Evolutionary conservation across 495 filamentous ascomycete genomes (phyloP), one percentile per base, ranked within the genome.

Genomic region (Tuber aestivum): DNA sequence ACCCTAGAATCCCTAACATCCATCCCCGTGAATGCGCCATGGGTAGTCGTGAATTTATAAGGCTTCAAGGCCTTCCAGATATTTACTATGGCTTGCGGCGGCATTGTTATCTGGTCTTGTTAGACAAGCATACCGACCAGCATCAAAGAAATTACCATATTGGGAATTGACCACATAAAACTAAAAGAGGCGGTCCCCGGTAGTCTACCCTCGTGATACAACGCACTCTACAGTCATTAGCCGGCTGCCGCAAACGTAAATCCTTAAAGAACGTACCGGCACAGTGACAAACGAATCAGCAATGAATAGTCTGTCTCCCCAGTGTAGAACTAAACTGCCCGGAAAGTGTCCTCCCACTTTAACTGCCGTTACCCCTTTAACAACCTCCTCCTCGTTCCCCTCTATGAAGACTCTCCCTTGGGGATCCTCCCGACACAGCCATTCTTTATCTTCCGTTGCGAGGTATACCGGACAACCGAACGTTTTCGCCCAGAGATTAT

Each of bases 131-230:
- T n/a, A 8, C 4, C 42, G 38, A 4, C 2, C 9, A 68, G 37
- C 6, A 42, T 65, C 56, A n/a, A 20, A 41, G 18, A 1, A 27
- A 69, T 61, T 38, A 79, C 78, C 88, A 91, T 90, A 82, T 95
- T 94, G 5, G 92, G 92, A 79, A 91, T 91, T 32, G 89, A 91
- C 90, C 90, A 94, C 90, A 92, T 90, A 84, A 95, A 94, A 6
- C 88, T 82, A 83, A 88, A 95, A 56, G 86, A 88, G 12, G 87
- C 90, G 74, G 89, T 88, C 0, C 88, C 90, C 9, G 83, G 75
- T 6, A 86, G 87, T 37, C 91, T 85, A 21, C 85, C 76, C 45
- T 86, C 83, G 77, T 83, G 79, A 65, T 86, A 86, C 23, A 83
- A 71, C 0, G 72, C 81, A 20, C 83, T 84, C 81, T 83, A 70